phyloP scores from a whole-genome alignment of 805 yeast species.

The Hyphopichia homilentoma region DNA sequence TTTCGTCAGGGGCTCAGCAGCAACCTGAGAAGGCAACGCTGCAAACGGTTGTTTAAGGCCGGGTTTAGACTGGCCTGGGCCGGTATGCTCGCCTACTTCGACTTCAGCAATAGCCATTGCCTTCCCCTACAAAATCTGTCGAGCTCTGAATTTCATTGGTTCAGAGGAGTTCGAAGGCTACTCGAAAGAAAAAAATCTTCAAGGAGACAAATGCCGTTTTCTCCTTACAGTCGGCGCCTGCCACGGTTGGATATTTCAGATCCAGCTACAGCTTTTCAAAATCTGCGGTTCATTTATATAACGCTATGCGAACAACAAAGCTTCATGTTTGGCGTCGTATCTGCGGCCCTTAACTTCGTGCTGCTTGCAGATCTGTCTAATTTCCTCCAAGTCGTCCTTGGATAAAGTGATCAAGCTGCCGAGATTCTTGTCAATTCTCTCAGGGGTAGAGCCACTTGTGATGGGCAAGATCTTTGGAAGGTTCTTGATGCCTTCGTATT shows the following conservation, averaged over 20 bases:
- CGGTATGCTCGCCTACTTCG: too few species aligned
- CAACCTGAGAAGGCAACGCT: too few species aligned
- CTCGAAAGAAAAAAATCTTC: conserved; percentile 15
- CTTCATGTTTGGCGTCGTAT: conserved; percentile 22
- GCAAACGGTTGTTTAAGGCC: too few species aligned
- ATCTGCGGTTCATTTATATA: too few species aligned
- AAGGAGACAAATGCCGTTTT: conserved; percentile 7
- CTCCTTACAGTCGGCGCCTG: neutral
- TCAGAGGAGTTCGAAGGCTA: too few species aligned
- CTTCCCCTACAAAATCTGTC: too few species aligned
- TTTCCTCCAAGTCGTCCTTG: conserved; percentile 51
- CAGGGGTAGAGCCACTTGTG: conserved; percentile 66
- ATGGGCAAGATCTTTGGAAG: conserved; percentile 67
- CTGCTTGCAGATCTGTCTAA: conserved; percentile 42
- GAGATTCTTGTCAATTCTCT: conserved; percentile 61
- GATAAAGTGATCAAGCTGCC: conserved; percentile 41
- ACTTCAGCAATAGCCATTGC: too few species aligned
- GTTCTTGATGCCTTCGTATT: conserved; percentile 36
- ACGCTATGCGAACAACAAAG: conserved; percentile 15
- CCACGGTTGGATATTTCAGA: too few species aligned
- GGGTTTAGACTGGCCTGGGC: too few species aligned
- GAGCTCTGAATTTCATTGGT: too few species aligned
- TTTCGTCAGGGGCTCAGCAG: too few species aligned
- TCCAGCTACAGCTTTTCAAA: too few species aligned
- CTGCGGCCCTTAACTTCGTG: conserved; percentile 52